Conservation (phyloP, 73 alveolate genomes). For the Tetrahymena thermophila region DNA sequence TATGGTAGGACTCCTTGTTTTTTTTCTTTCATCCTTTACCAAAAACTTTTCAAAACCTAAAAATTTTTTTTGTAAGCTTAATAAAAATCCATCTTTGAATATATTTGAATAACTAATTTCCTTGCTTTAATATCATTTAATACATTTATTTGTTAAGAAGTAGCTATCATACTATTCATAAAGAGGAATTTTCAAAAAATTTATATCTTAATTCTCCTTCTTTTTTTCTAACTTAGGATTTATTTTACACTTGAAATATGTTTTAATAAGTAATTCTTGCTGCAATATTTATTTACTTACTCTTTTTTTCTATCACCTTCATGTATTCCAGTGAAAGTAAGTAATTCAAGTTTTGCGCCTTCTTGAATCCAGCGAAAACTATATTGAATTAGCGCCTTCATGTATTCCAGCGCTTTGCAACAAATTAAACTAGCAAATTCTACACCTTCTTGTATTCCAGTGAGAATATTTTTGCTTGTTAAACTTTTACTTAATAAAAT, state of each 20-base stretch:
- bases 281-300: neutral
- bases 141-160: too few species aligned
- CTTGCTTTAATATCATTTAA: neutral
- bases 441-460: neutral
- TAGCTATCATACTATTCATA: too few species aligned
- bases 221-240: too few species aligned
- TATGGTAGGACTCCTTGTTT: too few species aligned
- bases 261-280: neutral
- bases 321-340: neutral
- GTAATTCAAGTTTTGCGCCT: neutral
- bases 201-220: neutral
- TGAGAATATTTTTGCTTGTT: neutral
- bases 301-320: neutral
- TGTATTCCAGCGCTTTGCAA: neutral
- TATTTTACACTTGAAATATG: neutral
- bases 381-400: neutral
- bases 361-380: neutral
- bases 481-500: too few species aligned
- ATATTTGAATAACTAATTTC: neutral
- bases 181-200: neutral
- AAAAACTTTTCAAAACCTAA: neutral
- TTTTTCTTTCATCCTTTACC: too few species aligned
- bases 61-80: too few species aligned
- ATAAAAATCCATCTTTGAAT: neutral
- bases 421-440: neutral